phyloP scores from a whole-genome alignment of 1,139 yeast species.

The Pichia cactophila region DNA sequence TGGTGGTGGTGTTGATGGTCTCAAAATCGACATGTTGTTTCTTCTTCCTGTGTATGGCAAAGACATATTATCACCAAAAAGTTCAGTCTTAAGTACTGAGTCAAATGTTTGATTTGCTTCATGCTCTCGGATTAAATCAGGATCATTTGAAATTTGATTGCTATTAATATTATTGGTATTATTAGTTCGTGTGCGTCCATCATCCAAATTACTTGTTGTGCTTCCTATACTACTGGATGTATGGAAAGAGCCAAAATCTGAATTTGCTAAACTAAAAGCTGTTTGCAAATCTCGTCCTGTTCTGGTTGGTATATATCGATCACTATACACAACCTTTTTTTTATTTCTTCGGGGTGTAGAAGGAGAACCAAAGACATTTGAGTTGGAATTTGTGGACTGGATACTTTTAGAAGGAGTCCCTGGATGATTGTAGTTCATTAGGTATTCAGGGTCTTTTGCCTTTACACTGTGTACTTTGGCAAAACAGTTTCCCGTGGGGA shows the following conservation, averaged over 20 bases:
- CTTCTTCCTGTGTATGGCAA: slow-evolving; percentile 11
- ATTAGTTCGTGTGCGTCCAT: not conserved
- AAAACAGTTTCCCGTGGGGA: not conserved
- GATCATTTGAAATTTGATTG: slow-evolving; percentile 41
- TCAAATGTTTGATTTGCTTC: slow-evolving; percentile 87
- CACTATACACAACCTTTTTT: slow-evolving; percentile 53
- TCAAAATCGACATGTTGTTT: slow-evolving; percentile 13
- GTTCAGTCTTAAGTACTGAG: slow-evolving; percentile 77
- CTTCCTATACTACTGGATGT: slow-evolving; percentile 1
- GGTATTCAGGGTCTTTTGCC: not conserved
- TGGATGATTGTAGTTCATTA: slow-evolving; percentile 9
- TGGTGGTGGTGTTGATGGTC: slow-evolving; percentile 25
- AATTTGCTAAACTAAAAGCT: slow-evolving; percentile 57
- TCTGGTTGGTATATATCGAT: slow-evolving; percentile 79
- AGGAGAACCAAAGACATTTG: slow-evolving; percentile 21
- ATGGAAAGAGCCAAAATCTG: slow-evolving; percentile 8
- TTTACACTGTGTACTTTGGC: not conserved
- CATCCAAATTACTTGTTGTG: not conserved
- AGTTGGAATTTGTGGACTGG: slow-evolving; percentile 5
- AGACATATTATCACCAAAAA: slow-evolving; percentile 69
- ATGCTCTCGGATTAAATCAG: slow-evolving; percentile 61
- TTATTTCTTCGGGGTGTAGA: slow-evolving; percentile 31
- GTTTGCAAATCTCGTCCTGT: slow-evolving; percentile 85
- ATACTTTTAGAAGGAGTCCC: slow-evolving; percentile 16
- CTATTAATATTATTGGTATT: slow-evolving; percentile 1